Conservation (phyloP, 108 stramenopile species). For the Cyclostephanos tholiformis region DNA sequence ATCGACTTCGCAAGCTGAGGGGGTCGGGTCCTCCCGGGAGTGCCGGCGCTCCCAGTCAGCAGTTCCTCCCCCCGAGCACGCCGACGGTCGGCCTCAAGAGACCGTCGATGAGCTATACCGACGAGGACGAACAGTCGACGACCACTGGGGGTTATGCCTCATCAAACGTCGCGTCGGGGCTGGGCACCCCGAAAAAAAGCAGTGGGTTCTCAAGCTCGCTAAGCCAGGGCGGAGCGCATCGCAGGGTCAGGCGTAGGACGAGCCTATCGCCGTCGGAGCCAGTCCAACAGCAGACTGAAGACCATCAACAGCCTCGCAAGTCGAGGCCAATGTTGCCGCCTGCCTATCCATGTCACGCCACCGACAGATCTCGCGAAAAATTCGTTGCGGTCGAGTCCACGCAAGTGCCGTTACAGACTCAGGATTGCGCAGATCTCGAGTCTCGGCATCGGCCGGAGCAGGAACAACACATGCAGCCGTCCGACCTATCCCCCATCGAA, state of each 20-base stretch:
- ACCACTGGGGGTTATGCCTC: constrained; percentile 23
- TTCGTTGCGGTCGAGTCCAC: not conserved
- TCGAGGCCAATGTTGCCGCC: constrained; percentile 30
- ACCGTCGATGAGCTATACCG: constrained; percentile 6
- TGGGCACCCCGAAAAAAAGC: constrained; percentile 5
- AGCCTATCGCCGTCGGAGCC: constrained; percentile 23
- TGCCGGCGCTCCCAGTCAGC: not conserved
- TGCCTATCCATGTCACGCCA: constrained; percentile 16
- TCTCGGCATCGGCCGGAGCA: not conserved
- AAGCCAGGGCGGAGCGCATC: constrained; percentile 31
- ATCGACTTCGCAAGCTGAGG: constrained; percentile 22
- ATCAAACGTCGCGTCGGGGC: not conserved
- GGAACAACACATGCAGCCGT: not conserved
- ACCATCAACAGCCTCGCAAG: constrained; percentile 10
- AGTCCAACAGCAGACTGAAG: not conserved
- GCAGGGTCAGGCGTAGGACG: constrained; percentile 36
- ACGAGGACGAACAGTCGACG: constrained; percentile 16
- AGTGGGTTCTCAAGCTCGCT: constrained; percentile 3
- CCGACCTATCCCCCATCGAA: constrained; percentile 14
- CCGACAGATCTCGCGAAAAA: not conserved
- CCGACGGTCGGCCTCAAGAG: constrained; percentile 6
- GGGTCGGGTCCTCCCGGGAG: constrained; percentile 1
- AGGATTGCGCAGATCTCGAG: not conserved
- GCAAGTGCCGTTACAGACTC: not conserved
- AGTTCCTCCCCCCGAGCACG: not conserved